Conservation (phyloP, 1,139 yeast genomes). For the Yamadazyma friedrichii region DNA sequence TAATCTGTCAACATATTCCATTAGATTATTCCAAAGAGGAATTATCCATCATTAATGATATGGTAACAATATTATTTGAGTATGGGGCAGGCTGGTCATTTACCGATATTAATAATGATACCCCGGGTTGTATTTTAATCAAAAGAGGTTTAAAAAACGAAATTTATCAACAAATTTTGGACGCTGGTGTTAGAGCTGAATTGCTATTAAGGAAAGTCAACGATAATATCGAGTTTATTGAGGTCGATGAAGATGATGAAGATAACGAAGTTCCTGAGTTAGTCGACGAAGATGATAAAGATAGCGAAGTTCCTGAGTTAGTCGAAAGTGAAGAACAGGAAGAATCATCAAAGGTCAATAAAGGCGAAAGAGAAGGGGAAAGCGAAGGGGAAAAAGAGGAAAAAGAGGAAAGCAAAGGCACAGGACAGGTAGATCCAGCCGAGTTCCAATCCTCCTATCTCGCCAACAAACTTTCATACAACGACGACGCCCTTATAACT, state of each 20-base stretch:
- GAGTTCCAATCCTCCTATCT: constrained; percentile 66
- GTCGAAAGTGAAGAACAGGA: constrained; percentile 5
- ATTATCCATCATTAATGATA: constrained; percentile 40
- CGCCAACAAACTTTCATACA: constrained; percentile 64
- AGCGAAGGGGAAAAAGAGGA: constrained; percentile 2
- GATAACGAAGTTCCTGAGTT: constrained; percentile 12
- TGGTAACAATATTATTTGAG: constrained; percentile 69
- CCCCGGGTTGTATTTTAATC: constrained; percentile 73
- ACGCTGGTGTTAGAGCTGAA: constrained; percentile 92
- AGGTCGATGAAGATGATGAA: constrained; percentile 19
- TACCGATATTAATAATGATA: constrained; percentile 61
- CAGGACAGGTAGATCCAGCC: constrained; percentile 40
- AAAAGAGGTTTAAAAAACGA: constrained; percentile 47
- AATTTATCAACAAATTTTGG: constrained; percentile 58
- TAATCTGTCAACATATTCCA: constrained; percentile 56
- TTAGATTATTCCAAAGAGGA: constrained; percentile 43
- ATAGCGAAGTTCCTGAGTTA: constrained; percentile 13
- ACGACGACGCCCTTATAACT: constrained; percentile 70
- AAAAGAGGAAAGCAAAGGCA: constrained; percentile 11
- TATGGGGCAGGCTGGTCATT: constrained; percentile 94
- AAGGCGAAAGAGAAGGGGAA: constrained; percentile 4
- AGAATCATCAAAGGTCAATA: constrained; percentile 10
- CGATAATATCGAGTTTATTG: constrained; percentile 48
- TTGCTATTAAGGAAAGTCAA: constrained; percentile 69
- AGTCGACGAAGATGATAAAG: constrained; percentile 3